Base-by-base conservation (phyloP, 139 green algal species). In the Tetratostichococcus sp. region DNA sequence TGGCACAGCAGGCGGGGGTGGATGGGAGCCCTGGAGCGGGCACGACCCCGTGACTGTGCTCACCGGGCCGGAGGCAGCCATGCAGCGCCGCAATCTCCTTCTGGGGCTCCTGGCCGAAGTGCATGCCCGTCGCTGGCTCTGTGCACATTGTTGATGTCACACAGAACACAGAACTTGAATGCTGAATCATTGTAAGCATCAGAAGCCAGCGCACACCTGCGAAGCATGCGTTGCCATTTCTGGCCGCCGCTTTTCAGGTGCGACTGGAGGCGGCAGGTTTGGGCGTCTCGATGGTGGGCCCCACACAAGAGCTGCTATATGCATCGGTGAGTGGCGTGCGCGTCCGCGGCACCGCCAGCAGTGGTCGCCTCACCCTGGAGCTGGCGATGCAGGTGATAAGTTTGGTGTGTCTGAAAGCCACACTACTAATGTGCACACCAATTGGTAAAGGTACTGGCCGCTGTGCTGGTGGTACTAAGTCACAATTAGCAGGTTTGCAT, bases 281-380 rank as follows among this genome's bases (percentile, higher is more conserved):
- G 4, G 79, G 79, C 8, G 17, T 94, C 28, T 94, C 89, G 8
- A n/a, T 94, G 31, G 89, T 93, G 8, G 83, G 73, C 2, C 50
- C 80, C 22, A 71, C 65, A 3, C 57, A 79, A 5, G 91, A 96
- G 84, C 69, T 93, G 73, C 67, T 87, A 17, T 94, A 94, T 70
- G 67, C 78, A 22, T 43, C 76, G 32, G 32, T 87, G 57, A 58
- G 16, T 0, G 80, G 31, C 74, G 69, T 77, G 5, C 77, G 65
- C 11, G 69, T 22, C 39, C 65, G 57, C 8, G 73, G 65, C 31
- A 86, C 35, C 66, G 75, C 39, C 71, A 83, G 74, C 75, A 79
- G 67, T 26, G 86, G 75, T 30, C 84, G 76, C 19, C 32, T 65
- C 22, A 77, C 71, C 1, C 30, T 82, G 58, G 78, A 85, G 23